Evolutionary conservation across 2,329 filamentous ascomycete genomes (phyloP).

Genomic region (Penicillium sp.): DNA sequence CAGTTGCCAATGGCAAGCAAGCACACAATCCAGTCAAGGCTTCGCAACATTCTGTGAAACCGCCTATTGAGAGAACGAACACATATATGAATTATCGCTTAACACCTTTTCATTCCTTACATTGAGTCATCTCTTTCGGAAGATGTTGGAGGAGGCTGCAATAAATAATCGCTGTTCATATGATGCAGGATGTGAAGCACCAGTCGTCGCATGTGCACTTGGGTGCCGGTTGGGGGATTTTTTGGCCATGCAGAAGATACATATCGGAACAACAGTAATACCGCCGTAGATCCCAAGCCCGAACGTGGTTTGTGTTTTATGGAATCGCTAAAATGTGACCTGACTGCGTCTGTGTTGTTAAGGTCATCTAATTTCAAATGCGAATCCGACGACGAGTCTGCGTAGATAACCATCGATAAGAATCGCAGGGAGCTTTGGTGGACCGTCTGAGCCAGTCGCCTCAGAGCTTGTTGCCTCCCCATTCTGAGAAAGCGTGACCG

Average conservation of each 20-base stretch:
- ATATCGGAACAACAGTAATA: conserved; percentile 2
- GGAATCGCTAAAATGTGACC: conserved; percentile 1
- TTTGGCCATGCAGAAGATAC: background rate
- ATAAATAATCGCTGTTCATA: conserved; percentile 5
- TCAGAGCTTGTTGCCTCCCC: background rate
- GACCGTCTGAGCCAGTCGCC: background rate
- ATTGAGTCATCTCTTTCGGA: conserved; percentile 2
- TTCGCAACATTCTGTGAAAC: background rate
- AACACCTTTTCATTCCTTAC: background rate
- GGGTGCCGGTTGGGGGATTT: background rate
- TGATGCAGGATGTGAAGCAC: background rate
- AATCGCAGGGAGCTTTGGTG: conserved; percentile 1
- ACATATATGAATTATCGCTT: background rate
- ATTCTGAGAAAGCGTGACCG: background rate
- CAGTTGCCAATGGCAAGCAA: conserved; percentile 6
- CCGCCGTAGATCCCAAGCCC: background rate
- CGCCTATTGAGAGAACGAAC: background rate
- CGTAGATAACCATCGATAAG: background rate
- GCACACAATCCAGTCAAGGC: background rate
- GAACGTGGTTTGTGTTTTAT: background rate
- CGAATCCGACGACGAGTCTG: conserved; percentile 1
- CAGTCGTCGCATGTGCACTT: background rate
- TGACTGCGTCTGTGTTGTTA: background rate
- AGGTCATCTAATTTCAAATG: background rate
- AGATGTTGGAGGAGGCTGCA: background rate